Base-by-base conservation (phyloP, 1,139 yeast genomes). In the Debaryomyces robertsiae region DNA sequence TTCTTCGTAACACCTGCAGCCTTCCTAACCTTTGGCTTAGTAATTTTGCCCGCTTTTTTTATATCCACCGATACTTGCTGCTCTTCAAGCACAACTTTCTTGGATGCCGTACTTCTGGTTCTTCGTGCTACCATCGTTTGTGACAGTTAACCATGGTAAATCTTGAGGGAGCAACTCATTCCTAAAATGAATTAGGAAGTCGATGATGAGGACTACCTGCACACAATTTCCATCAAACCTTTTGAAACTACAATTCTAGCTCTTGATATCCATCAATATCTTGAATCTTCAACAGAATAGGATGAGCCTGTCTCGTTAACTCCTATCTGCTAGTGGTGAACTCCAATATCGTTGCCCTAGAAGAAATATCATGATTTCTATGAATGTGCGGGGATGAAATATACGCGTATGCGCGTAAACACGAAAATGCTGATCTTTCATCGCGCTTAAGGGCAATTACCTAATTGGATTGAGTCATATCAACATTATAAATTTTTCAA, bases 381-480 rank as follows among this genome's bases (percentile, higher is more conserved):
- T 5, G 5, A 19, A 19, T 19, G 5, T 6, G 22, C 7, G 7
- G 22, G 7, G 22, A 19, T 7, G 22, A 19, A 6, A 19, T 19
- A 6, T 19, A 19, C 22, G 22, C 22, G 5, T 19, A 19, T 7
- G 5, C 16, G 36, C n/a, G 36, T 33, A 33, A 33, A 25, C 10
- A 15, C 1, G 13, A 17, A 22, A 16, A 33, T 36, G 14, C 27
- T 29, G 43, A 40, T 40, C 34, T 31, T 25, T 14, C 9, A 40
- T 40, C 39, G 43, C 43, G 43, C 43, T 40, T 27, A 40, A 24
- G 14, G 15, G 27, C 22, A 22, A 29, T 40, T 40, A 28, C 43
- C 43, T 29, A 31, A 31, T 36, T 40, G 31, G 37, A 34, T 30
- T 38, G 38, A 38, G 33, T 33, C 41, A 38, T 38, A 38, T 23